Conservation (phyloP, 108 stramenopile species). For the Nitzschia sp. region DNA sequence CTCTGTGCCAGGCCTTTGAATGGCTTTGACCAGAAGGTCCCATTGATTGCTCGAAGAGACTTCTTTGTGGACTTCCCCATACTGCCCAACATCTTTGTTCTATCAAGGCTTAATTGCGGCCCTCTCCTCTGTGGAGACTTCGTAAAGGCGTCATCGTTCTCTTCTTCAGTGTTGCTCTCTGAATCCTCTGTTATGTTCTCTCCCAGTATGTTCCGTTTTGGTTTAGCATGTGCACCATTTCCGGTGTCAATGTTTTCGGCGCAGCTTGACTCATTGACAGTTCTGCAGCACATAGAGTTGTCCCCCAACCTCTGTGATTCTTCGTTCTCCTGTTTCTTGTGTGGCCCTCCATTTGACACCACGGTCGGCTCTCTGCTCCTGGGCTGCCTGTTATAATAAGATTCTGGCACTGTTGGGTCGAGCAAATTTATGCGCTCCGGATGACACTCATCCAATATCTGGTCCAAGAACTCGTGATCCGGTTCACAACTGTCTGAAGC, state of each 20-base stretch:
- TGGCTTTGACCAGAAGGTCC: slow-evolving; percentile 17
- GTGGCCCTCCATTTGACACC: neutral
- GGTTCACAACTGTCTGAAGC: slow-evolving; percentile 17
- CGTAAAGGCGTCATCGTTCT: slow-evolving; percentile 9
- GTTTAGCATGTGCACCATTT: neutral
- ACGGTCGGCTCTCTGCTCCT: neutral
- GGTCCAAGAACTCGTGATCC: slow-evolving; percentile 15
- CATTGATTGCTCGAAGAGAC: slow-evolving; percentile 20
- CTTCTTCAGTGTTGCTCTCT: slow-evolving; percentile 2
- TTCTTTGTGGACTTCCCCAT: slow-evolving; percentile 14
- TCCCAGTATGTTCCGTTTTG: too few species aligned
- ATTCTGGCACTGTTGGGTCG: slow-evolving; percentile 13
- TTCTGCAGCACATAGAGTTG: too few species aligned
- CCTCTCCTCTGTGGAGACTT: neutral
- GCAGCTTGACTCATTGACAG: neutral
- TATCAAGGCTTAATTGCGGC: neutral
- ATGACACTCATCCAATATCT: slow-evolving; percentile 15
- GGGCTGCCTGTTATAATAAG: neutral
- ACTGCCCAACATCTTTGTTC: slow-evolving; percentile 3
- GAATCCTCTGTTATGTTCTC: neutral
- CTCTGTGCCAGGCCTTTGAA: slow-evolving; percentile 13
- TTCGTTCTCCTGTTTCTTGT: neutral
- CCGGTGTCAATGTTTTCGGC: neutral
- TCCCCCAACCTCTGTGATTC: too few species aligned
- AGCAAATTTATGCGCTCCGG: slow-evolving; percentile 21